Percentiles rank a stretch among this genome's conserved stretches.
These are phyloP conservation scores for Dioszegia aurantiaca DNA, from an alignment of 768 basidiomycete species.

Conservation along the genomic window DNA sequence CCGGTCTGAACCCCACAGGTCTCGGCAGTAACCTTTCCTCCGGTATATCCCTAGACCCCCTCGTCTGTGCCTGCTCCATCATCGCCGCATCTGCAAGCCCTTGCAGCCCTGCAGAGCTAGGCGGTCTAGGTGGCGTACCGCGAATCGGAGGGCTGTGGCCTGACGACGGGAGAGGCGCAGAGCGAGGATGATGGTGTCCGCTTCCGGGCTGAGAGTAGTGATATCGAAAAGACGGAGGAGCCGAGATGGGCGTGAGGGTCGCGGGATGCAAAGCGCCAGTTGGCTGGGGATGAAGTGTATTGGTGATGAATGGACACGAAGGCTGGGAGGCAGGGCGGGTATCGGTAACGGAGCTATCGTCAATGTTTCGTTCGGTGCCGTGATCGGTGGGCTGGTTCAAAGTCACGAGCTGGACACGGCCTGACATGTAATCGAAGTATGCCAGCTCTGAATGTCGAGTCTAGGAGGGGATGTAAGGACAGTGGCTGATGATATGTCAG, in stretches of 20 bases:
- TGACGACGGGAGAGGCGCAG: no score
- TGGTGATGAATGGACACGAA: neutral
- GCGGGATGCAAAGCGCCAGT: slow-evolving; percentile 11
- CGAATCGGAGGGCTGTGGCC: no score
- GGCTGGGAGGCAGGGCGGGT: neutral
- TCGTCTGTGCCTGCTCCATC: neutral
- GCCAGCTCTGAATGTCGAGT: no score
- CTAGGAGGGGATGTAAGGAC: no score
- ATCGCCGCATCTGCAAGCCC: slow-evolving; percentile 8
- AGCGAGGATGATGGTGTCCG: no score
- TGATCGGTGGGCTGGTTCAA: slow-evolving; percentile 7
- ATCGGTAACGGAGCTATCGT: neutral
- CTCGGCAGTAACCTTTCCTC: neutral
- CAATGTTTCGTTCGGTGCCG: neutral
- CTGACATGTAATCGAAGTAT: no score
- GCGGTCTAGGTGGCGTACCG: neutral
- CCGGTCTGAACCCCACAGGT: neutral
- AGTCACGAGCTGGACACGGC: no score
- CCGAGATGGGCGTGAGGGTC: neutral
- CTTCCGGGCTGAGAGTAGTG: no score
- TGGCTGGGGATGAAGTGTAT: neutral
- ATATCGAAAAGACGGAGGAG: neutral
- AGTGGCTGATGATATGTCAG: no score
- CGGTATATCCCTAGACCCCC: neutral
- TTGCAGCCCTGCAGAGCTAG: neutral